phyloP scores from a whole-genome alignment of 2,329 filamentous ascomycete genomes.

The Didymella pinodella region DNA sequence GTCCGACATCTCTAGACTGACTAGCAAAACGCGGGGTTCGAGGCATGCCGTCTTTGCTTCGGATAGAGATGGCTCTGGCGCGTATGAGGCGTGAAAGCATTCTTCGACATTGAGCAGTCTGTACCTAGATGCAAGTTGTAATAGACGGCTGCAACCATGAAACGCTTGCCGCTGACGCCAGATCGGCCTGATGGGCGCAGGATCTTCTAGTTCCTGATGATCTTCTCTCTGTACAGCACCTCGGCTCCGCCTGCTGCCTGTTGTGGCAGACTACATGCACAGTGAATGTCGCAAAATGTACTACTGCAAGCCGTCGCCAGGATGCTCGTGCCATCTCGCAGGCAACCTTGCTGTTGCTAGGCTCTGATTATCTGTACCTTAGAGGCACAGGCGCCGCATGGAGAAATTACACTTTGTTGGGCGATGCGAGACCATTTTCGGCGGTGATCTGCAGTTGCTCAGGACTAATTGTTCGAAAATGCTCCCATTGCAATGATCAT shows the following conservation, averaged over 20 bases:
- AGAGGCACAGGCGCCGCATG: not conserved
- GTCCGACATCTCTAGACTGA: slow-evolving; percentile 3
- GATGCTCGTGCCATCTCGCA: slow-evolving; percentile 11
- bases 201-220: slow-evolving; percentile 1
- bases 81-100: slow-evolving; percentile 1
- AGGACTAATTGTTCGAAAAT: slow-evolving; percentile 11
- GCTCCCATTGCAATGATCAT: slow-evolving; percentile 14
- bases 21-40: slow-evolving; percentile 29
- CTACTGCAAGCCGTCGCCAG: slow-evolving; percentile 28
- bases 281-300: slow-evolving; percentile 6
- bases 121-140: not conserved
- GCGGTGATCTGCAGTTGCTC: slow-evolving; percentile 22
- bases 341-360: slow-evolving; percentile 16
- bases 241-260: slow-evolving; percentile 4
- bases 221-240: slow-evolving; percentile 1
- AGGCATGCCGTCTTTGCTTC: slow-evolving; percentile 5
- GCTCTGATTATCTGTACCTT: not conserved
- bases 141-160: not conserved
- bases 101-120: not conserved
- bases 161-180: not conserved
- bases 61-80: slow-evolving; percentile 9
- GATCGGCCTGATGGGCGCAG: not conserved
- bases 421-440: slow-evolving; percentile 13
- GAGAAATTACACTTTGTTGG: slow-evolving; percentile 16
- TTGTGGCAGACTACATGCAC: not conserved